Conservation (phyloP, 164 flowering plant genomes). For the Platanus orientalis region DNA sequence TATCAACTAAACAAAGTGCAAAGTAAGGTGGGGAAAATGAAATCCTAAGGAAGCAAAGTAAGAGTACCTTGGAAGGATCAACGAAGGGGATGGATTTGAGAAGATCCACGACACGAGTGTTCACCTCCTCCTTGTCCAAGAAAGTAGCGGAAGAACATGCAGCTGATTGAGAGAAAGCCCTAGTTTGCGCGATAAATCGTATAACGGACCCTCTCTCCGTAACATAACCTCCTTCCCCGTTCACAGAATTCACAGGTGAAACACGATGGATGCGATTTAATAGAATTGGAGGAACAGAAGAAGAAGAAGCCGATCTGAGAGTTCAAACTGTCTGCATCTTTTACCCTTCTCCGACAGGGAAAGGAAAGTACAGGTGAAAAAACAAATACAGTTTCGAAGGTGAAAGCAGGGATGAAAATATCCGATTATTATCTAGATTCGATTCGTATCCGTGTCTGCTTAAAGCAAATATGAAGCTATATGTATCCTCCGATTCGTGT, state of each 20-base stretch:
- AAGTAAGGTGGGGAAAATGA: too few species aligned
- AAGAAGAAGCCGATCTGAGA: neutral
- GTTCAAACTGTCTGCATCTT: slow-evolving; percentile 10
- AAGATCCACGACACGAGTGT: slow-evolving; percentile 10
- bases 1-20: neutral
- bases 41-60: neutral
- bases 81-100: slow-evolving; percentile 14
- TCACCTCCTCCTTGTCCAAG: slow-evolving; percentile 10
- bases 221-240: neutral
- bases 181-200: neutral
- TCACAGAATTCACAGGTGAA: neutral
- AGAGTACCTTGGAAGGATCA: slow-evolving; percentile 16
- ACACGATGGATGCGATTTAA: neutral
- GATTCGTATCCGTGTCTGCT: too few species aligned
- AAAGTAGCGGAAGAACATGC: neutral
- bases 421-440: too few species aligned
- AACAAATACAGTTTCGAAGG: too few species aligned
- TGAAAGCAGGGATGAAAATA: too few species aligned
- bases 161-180: slow-evolving; percentile 8
- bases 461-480: too few species aligned
- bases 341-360: neutral
- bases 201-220: neutral
- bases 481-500: too few species aligned
- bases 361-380: too few species aligned
- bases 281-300: neutral